phyloP scores from a whole-genome alignment of 345 rosid genomes.

The thale cress (Arabidopsis thaliana) region TAIR10.1 NC_003070.9:9922001-9922500 shows the following conservation, averaged over 20 bases:
- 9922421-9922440: conserved; percentile 78
- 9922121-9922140: conserved; percentile 76
- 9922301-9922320: conserved; percentile 98
- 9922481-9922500: conserved; percentile 73
- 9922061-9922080: conserved; percentile 94
- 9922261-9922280: conserved; percentile 82
- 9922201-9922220: conserved; percentile 26
- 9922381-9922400: conserved; percentile 76
- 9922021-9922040: conserved; percentile 61
- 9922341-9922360: conserved; percentile 51
- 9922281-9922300: conserved; percentile 96
- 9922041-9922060: conserved; percentile 96
- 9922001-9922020: conserved; percentile 37
- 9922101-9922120: conserved; percentile 92
- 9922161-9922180: conserved; percentile 54
- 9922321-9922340: conserved; percentile 75
- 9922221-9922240: conserved; percentile 59
- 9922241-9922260: conserved; percentile 63
- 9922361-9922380: conserved; percentile 35
- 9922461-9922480: conserved; percentile 84
- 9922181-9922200: conserved; percentile 37
- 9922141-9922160: conserved; percentile 74
- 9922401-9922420: conserved; percentile 83
- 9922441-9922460: conserved; percentile 62
- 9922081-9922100: conserved; percentile 82